A percentile compares a stretch with the other conserved stretches of the same genome.
phyloP scores from a whole-genome alignment of 345 rosid species.

The Odontarrhena argentea region DNA sequence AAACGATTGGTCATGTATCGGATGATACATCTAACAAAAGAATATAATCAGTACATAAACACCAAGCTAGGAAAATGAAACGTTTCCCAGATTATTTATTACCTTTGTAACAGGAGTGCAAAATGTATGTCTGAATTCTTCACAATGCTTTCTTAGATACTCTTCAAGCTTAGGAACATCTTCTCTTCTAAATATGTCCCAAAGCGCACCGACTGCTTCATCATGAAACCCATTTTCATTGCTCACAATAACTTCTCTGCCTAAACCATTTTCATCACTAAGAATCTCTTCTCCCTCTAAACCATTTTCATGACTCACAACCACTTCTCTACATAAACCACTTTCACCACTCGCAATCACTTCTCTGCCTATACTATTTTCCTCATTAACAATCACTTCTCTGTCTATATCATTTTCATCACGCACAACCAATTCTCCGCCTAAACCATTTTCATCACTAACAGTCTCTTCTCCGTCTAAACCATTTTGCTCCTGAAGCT shows the following conservation, averaged over 20 bases:
- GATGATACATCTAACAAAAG: slow-evolving; percentile 63
- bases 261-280: too few species aligned
- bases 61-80: neutral
- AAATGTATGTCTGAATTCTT: slow-evolving; percentile 77
- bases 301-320: too few species aligned
- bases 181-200: slow-evolving; percentile 94
- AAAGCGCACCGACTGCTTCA: slow-evolving; percentile 62
- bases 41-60: slow-evolving; percentile 4
- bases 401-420: neutral
- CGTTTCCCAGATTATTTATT: neutral
- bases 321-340: too few species aligned
- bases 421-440: neutral
- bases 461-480: slow-evolving; percentile 20
- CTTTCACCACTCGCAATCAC: too few species aligned
- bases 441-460: slow-evolving; percentile 14
- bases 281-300: too few species aligned
- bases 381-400: too few species aligned
- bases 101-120: slow-evolving; percentile 74
- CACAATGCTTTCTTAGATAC: slow-evolving; percentile 67
- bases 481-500: slow-evolving; percentile 39
- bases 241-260: neutral
- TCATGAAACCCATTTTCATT: slow-evolving; percentile 31
- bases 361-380: too few species aligned
- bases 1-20: slow-evolving; percentile 83
- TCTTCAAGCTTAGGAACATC: slow-evolving; percentile 78